phyloP scores from a whole-genome alignment of 2,329 filamentous ascomycete species.

The Pyrenophora graminea region DNA sequence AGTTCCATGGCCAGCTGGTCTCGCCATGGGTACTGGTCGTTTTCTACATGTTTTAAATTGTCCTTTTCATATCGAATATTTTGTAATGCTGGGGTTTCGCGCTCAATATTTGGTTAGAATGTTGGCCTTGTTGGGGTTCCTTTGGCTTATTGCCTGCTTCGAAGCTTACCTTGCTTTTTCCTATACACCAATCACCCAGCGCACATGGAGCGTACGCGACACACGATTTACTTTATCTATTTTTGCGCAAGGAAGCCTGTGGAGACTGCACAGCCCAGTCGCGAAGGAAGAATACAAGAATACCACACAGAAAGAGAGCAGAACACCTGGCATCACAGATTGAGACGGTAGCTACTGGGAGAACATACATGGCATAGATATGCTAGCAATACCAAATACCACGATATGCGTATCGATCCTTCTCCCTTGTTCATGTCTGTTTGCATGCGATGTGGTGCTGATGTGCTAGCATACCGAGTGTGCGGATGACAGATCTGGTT shows the following conservation, averaged over 20 bases:
- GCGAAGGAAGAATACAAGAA: background rate
- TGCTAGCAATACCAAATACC: constrained; percentile 14
- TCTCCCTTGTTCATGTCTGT: background rate
- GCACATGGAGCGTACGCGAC: constrained; percentile 32
- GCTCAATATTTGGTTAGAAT: constrained; percentile 19
- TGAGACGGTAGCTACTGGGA: background rate
- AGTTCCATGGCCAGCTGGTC: constrained; percentile 32
- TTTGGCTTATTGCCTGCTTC: constrained; percentile 7
- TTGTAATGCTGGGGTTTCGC: constrained; percentile 27
- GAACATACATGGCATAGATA: background rate
- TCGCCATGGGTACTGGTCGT: constrained; percentile 17
- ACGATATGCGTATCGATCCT: background rate
- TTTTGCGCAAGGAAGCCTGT: background rate
- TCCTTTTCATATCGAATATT: constrained; percentile 8
- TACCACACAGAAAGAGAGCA: background rate
- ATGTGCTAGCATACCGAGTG: constrained; percentile 3
- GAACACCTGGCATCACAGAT: background rate
- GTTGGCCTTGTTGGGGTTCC: constrained; percentile 6
- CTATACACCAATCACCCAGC: constrained; percentile 16
- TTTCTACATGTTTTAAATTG: constrained; percentile 14
- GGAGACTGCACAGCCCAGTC: background rate
- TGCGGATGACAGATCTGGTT: background rate
- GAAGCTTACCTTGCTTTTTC: constrained; percentile 5
- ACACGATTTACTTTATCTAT: constrained; percentile 26
- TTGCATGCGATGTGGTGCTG: background rate